Percentiles rank a stretch among this genome's conserved stretches.
Conservation (phyloP, 2,329 filamentous ascomycete genomes). For the Pestalotiopsis sp. region DNA sequence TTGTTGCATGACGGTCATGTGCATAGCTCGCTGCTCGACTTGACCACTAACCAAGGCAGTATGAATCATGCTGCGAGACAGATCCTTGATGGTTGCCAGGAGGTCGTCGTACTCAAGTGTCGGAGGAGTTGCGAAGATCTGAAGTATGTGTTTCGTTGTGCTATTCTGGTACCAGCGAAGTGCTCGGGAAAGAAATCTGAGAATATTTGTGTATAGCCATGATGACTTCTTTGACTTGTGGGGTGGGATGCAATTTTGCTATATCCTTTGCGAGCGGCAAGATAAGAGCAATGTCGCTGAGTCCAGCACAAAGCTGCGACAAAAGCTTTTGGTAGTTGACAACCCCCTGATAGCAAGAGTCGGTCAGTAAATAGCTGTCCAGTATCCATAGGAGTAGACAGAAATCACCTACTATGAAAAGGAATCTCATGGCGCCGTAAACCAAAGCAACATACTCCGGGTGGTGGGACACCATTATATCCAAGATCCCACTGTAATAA, state of each 20-base stretch:
- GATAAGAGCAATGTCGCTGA: background rate
- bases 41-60: background rate
- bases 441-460: too few relatives aligned
- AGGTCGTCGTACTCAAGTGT: background rate
- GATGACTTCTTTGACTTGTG: background rate
- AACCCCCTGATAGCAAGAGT: background rate
- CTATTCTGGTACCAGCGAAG: background rate
- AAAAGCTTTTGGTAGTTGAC: slow-evolving; percentile 7
- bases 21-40: slow-evolving; percentile 5
- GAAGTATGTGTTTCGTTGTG: background rate
- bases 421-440: background rate
- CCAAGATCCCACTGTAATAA: too few relatives aligned
- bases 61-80: background rate
- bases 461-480: too few relatives aligned
- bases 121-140: background rate
- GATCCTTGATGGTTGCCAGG: background rate
- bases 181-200: background rate
- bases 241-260: background rate
- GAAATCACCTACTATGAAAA: background rate
- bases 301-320: background rate
- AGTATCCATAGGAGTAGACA: background rate
- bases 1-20: background rate
- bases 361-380: background rate
- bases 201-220: background rate
- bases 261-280: slow-evolving; percentile 13